Percentiles rank a stretch among this genome's conserved stretches.
phyloP scores from a whole-genome alignment of 2,329 filamentous ascomycete species.

The Metarhizium rileyi region DNA sequence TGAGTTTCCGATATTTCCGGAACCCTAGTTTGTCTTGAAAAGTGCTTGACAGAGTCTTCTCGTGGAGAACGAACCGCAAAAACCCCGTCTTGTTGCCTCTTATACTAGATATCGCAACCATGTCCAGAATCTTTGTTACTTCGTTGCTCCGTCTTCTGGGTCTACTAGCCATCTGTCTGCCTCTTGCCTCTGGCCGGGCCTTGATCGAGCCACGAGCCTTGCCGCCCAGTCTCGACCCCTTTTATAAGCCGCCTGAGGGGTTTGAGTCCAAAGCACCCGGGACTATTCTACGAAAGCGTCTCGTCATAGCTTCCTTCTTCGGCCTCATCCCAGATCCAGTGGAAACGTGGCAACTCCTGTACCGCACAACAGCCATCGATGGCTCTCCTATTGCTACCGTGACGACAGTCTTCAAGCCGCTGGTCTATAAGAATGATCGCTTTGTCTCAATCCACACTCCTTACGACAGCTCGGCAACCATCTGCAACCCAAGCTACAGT shows the following conservation, averaged over 20 bases:
- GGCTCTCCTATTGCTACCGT: conserved; percentile 26
- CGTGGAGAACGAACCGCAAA: too few species aligned
- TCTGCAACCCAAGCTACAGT: conserved; percentile 20
- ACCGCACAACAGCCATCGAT: conserved; percentile 26
- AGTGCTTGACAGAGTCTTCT: too few species aligned
- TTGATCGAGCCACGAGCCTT: background rate
- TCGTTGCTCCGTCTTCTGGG: background rate
- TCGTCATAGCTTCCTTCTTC: conserved; percentile 10
- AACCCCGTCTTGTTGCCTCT: background rate
- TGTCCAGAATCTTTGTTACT: background rate
- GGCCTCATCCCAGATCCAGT: background rate
- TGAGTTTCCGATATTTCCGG: too few species aligned
- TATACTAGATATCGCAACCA: background rate
- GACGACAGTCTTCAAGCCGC: conserved; percentile 27
- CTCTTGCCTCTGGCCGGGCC: background rate
- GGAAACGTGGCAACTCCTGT: conserved; percentile 23
- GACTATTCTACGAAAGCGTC: conserved; percentile 12
- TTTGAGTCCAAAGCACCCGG: conserved; percentile 10
- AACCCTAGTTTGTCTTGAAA: too few species aligned
- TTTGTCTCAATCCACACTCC: conserved; percentile 34
- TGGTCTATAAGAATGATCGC: conserved; percentile 15
- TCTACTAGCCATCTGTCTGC: background rate
- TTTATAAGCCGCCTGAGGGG: conserved; percentile 13
- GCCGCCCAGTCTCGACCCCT: conserved; percentile 11
- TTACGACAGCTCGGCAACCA: conserved; percentile 27